A percentile compares a stretch with the other conserved stretches of the same genome.
Conservation (phyloP, 2,329 filamentous ascomycete genomes). For the Golovinomyces cichoracearum region DNA sequence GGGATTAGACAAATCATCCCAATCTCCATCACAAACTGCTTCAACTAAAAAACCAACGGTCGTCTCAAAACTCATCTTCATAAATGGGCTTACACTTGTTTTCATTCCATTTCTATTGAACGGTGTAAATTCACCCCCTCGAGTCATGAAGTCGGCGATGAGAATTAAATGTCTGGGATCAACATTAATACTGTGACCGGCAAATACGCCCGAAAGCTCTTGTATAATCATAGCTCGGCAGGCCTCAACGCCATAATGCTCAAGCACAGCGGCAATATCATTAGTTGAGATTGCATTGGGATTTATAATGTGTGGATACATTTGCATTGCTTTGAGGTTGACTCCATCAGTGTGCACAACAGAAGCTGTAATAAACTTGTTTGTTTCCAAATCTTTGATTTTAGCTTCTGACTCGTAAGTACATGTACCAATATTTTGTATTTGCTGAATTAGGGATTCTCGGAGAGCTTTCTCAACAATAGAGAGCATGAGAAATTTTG, state of each 20-base stretch:
- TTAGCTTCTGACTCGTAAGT: conserved; percentile 37
- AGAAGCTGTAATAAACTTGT: conserved; percentile 23
- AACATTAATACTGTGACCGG: conserved; percentile 71
- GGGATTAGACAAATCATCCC: conserved; percentile 65
- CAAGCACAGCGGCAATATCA: conserved; percentile 65
- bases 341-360: conserved; percentile 59
- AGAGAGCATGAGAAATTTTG: conserved; percentile 81
- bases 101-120: conserved; percentile 80
- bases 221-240: conserved; percentile 64
- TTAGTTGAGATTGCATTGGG: conserved; percentile 74
- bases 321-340: conserved; percentile 76
- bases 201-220: conserved; percentile 68
- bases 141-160: conserved; percentile 96
- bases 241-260: conserved; percentile 78
- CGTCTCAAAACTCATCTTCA: conserved; percentile 99
- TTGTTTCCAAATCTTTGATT: conserved; percentile 21
- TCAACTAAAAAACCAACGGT: conserved; percentile 84
- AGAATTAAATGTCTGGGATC: conserved; percentile 81
- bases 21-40: conserved; percentile 69
- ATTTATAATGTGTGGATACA: conserved; percentile 63
- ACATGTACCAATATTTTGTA: conserved; percentile 49
- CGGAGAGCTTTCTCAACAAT: conserved; percentile 61
- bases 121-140: conserved; percentile 62
- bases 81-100: conserved; percentile 68
- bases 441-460: conserved; percentile 64